Evolutionary conservation across 108 stramenopile species (phyloP).

Genomic region (Fistulifera pelliculosa): DNA sequence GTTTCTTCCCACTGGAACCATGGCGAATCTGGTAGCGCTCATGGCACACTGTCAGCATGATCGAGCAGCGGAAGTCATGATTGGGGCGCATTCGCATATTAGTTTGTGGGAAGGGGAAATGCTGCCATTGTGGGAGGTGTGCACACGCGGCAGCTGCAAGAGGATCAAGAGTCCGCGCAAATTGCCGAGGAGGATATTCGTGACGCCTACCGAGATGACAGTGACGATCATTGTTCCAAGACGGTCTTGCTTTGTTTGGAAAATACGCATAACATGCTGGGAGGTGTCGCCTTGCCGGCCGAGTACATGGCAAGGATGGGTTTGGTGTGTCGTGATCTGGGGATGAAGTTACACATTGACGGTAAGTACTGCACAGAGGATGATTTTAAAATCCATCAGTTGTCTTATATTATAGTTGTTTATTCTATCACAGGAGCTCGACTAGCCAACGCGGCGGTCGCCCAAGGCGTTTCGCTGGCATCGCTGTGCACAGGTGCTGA

Average conservation of each 20-base stretch:
- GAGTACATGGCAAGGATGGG: constrained; percentile 76
- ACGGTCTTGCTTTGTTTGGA: constrained; percentile 86
- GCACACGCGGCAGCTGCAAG: constrained; percentile 60
- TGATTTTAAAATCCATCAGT: too few relatives aligned
- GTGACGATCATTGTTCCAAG: constrained; percentile 87
- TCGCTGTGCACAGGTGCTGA: constrained; percentile 61
- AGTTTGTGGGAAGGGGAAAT: constrained; percentile 71
- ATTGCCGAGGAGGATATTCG: constrained; percentile 38
- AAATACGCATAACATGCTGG: constrained; percentile 94
- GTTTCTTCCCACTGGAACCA: constrained; percentile 94
- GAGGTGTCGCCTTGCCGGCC: constrained; percentile 80
- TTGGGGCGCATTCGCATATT: constrained; percentile 63
- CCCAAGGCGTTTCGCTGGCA: constrained; percentile 35
- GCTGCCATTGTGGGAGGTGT: constrained; percentile 70
- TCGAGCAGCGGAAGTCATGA: constrained; percentile 69
- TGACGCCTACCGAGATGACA: constrained; percentile 55
- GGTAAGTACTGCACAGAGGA: too few relatives aligned
- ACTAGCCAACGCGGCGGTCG: constrained; percentile 87
- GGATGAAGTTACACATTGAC: constrained; percentile 46
- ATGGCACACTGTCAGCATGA: constrained; percentile 74
- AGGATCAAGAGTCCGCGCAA: constrained; percentile 47
- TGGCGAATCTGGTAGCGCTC: constrained; percentile 90
- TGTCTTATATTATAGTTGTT: too few relatives aligned
- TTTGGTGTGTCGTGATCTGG: constrained; percentile 41
- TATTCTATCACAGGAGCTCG: constrained; percentile 84